phyloP scores from a whole-genome alignment of 768 basidiomycete genomes.

The Auricularia heimuer region DNA sequence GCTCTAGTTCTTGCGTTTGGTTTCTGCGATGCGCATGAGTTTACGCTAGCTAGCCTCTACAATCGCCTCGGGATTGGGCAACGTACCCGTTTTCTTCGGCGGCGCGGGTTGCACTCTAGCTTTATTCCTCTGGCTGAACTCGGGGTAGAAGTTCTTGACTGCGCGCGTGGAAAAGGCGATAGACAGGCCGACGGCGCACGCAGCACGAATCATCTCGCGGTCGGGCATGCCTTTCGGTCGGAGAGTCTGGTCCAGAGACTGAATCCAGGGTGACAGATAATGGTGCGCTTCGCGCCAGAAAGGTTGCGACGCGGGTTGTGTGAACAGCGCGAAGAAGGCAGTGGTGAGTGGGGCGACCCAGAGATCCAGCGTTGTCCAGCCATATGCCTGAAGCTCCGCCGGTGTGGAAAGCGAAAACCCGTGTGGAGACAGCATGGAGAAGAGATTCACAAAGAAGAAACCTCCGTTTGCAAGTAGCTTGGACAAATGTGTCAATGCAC shows the following conservation, averaged over 20 bases:
- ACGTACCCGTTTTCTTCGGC: no score
- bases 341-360: conserved; percentile 80
- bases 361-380: conserved; percentile 78
- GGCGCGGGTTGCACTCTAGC: neutral
- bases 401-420: conserved; percentile 63
- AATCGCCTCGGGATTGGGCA: no score
- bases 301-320: conserved; percentile 62
- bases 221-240: conserved; percentile 36
- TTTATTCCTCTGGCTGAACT: conserved; percentile 7
- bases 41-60: no score
- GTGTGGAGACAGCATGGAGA: conserved; percentile 67
- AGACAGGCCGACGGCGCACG: conserved; percentile 58
- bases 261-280: conserved; percentile 7
- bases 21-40: no score
- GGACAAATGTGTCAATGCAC: neutral
- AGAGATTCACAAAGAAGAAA: conserved; percentile 67
- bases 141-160: conserved; percentile 43
- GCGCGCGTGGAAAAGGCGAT: conserved; percentile 54
- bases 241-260: conserved; percentile 11
- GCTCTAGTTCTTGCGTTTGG: no score
- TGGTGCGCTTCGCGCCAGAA: conserved; percentile 33
- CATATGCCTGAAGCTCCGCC: conserved; percentile 67
- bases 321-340: conserved; percentile 69
- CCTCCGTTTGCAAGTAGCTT: conserved; percentile 70
- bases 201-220: conserved; percentile 54